Base-by-base conservation (phyloP, 192 early-diverging fungal genomes). In the Borealophlyctis nickersoniae region DNA sequence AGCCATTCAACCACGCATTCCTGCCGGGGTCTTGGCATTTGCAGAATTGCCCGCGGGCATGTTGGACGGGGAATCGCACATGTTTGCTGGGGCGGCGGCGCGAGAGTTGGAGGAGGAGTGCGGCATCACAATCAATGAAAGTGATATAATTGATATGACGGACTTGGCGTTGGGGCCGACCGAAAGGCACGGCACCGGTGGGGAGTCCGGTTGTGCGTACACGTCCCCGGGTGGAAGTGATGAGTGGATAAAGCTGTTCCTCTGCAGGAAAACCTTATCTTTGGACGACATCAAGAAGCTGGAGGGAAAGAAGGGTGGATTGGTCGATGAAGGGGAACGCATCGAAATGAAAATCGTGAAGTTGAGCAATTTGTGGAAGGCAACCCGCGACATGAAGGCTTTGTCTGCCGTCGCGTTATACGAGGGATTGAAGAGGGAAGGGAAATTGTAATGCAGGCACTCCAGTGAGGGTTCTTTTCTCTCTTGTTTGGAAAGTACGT, bases 41-140 rank as follows among this genome's bases (percentile, higher is more conserved):
- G 65, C 77, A 49, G 92, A 92, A 69, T 74, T 95, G 32, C 92
- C 92, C 0, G 92, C 92, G 0, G 90, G 90, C 0, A 95, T 95
- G 92, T 65, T 92, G 32, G 89, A 92, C 63, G 90, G 76, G 34
- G 79, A 77, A 28, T 86, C 84, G 22, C 76, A 79, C 66, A 56
- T 58, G 27, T 92, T 94, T 82, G 67, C 77, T 4, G 92, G 92
- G 16, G 78, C 80, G 19, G 90, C 89, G 19, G 89, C 89, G 3
- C 74, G 83, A 3, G 92, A 94, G 56, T 77, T 94, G 3, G 61
- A 88, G 29, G 92, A 94, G 69, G 92, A 94, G 65, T 90, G 88
- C 9, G 92, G 89, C 16, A 73, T 94, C 9, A 56, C 56, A 1
- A 78, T 94, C 19, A 62, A 71, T 24, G 80, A 80, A 0, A 45